These are phyloP conservation scores for Ophiostoma perfectum DNA, from an alignment of 2,329 filamentous ascomycete species.

Conservation along the genomic window DNA sequence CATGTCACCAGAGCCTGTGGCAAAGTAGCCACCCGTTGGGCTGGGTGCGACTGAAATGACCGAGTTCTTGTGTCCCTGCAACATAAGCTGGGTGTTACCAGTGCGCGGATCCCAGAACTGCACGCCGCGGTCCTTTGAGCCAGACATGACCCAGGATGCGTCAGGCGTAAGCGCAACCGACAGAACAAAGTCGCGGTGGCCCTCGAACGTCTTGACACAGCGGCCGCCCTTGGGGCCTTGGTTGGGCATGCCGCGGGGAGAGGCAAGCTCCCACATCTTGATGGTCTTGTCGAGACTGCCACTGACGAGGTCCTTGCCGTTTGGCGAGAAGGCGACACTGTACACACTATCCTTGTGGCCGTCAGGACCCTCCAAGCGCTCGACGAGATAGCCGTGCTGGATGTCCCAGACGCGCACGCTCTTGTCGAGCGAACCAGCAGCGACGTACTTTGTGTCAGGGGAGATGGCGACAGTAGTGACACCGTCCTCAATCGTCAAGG, in stretches of 20 bases:
- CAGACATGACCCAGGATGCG: conserved; percentile 91
- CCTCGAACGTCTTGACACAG: conserved; percentile 94
- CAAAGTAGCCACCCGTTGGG: conserved; percentile 81
- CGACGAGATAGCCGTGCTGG: conserved; percentile 74
- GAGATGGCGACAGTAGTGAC: conserved; percentile 97
- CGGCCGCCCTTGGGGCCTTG: conserved; percentile 75
- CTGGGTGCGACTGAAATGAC: conserved; percentile 96
- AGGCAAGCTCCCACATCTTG: conserved; percentile 95
- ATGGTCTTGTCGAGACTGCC: conserved; percentile 97
- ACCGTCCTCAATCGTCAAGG: conserved; percentile 88
- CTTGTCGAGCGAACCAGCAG: conserved; percentile 93
- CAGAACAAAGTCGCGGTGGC: conserved; percentile 95
- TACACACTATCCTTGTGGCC: conserved; percentile 98
- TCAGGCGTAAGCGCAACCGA: conserved; percentile 93
- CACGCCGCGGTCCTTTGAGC: conserved; percentile 93
- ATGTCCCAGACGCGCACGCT: conserved; percentile 97
- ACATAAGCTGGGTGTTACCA: conserved; percentile 92
- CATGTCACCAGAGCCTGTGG: conserved; percentile 96
- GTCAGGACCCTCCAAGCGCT: conserved; percentile 85
- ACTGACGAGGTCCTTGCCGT: conserved; percentile 85
- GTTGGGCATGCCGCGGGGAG: conserved; percentile 61
- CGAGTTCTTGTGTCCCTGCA: conserved; percentile 97
- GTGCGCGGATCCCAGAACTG: conserved; percentile 98
- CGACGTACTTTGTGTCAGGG: conserved; percentile 87
- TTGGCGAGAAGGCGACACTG: conserved; percentile 91